phyloP scores from a whole-genome alignment of 176 grass and related monocot species.

The Juncus effusus region DNA sequence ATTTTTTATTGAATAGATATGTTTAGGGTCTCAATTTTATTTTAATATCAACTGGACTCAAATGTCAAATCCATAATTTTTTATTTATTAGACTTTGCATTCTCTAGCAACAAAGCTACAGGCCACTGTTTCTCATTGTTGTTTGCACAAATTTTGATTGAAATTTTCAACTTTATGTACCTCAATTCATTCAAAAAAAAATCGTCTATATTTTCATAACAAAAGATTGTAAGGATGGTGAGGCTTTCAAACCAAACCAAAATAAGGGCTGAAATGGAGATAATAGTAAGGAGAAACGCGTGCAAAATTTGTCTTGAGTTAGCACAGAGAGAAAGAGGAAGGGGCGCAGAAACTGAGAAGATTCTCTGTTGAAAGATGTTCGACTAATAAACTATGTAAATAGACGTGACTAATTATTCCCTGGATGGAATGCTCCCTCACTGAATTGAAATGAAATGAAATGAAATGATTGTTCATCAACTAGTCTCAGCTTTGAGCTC shows the following conservation, averaged over 20 bases:
- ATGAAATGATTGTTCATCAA: slow-evolving; percentile 17
- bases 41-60: too few relatives aligned
- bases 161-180: not conserved
- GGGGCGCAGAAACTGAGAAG: slow-evolving; percentile 26
- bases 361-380: slow-evolving; percentile 20
- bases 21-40: too few relatives aligned
- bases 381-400: not conserved
- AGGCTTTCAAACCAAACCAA: too few relatives aligned
- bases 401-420: slow-evolving; percentile 15
- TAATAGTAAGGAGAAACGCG: not conserved
- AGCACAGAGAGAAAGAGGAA: slow-evolving; percentile 4
- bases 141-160: not conserved
- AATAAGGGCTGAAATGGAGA: slow-evolving; percentile 1
- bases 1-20: too few relatives aligned
- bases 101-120: too few relatives aligned
- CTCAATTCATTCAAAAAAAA: too few relatives aligned
- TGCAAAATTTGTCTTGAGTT: slow-evolving; percentile 16
- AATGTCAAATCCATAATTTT: too few relatives aligned
- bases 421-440: slow-evolving; percentile 9
- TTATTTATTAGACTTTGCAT: too few relatives aligned
- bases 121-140: too few relatives aligned
- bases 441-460: too few relatives aligned
- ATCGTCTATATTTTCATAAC: not conserved
- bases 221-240: too few relatives aligned
- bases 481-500: not conserved